Evolutionary conservation across 1,284 basidiomycete species (phyloP).

Genomic region (Fomes fomentarius): DNA sequence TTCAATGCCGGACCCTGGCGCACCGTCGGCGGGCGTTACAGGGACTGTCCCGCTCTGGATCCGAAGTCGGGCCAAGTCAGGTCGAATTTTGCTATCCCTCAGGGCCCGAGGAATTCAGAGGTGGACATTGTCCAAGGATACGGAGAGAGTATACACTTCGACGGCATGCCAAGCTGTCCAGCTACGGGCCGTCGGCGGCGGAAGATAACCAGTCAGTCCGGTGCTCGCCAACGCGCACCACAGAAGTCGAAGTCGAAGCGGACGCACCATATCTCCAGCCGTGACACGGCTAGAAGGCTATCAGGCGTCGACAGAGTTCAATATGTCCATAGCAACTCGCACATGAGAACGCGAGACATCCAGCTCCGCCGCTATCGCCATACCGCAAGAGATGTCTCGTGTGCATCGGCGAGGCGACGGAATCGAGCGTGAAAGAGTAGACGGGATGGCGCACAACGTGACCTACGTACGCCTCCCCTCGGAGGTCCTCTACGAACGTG

Average conservation of each 20-base stretch:
- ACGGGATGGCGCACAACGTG: too few relatives aligned
- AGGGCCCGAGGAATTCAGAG: too few relatives aligned
- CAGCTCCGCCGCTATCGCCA: neutral
- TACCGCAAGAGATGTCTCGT: neutral
- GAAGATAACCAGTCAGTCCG: neutral
- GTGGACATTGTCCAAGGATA: too few relatives aligned
- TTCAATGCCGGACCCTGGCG: conserved; percentile 1
- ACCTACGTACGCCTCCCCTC: too few relatives aligned
- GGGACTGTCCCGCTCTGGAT: too few relatives aligned
- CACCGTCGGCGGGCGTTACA: neutral
- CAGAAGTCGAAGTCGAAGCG: neutral
- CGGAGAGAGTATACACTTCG: too few relatives aligned
- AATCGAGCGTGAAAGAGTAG: neutral
- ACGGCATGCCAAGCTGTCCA: neutral
- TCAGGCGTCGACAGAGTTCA: neutral
- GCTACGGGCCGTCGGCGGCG: neutral
- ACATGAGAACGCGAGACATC: neutral
- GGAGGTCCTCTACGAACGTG: too few relatives aligned
- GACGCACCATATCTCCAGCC: neutral
- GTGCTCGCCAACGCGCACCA: neutral
- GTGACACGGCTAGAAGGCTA: neutral
- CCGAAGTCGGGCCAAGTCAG: neutral
- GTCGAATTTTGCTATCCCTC: neutral
- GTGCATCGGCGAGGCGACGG: neutral
- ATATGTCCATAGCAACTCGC: neutral